Evolutionary conservation across 805 yeast genomes (phyloP).

Genomic region (Lachancea waltii): DNA sequence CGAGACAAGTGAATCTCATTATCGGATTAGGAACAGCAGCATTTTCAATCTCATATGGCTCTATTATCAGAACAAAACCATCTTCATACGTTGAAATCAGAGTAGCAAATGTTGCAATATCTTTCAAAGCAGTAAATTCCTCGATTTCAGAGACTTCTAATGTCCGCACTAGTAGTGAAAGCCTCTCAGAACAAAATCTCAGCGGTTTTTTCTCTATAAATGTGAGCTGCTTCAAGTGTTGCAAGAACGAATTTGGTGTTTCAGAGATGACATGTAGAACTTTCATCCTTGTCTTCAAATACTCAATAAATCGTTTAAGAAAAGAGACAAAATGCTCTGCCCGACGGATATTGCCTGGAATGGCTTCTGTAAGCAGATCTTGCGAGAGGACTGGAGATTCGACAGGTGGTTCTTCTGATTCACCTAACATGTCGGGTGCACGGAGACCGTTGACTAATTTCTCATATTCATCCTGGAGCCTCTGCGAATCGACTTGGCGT

Average conservation of each 20-base stretch:
- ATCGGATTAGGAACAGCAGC: constrained; percentile 97
- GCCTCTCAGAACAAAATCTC: constrained; percentile 84
- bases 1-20: constrained; percentile 85
- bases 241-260: constrained; percentile 87
- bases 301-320: constrained; percentile 86
- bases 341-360: constrained; percentile 94
- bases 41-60: constrained; percentile 92
- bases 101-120: constrained; percentile 95
- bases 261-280: constrained; percentile 96
- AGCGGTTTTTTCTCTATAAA: constrained; percentile 90
- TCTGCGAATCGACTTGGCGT: constrained; percentile 73
- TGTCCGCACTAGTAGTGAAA: constrained; percentile 82
- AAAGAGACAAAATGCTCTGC: constrained; percentile 97
- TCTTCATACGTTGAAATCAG: constrained; percentile 89
- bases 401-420: constrained; percentile 52
- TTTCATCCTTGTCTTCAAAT: constrained; percentile 94
- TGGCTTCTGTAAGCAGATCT: constrained; percentile 83
- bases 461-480: constrained; percentile 84
- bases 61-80: constrained; percentile 86
- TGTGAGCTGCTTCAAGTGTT: constrained; percentile 88
- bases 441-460: constrained; percentile 84
- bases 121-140: constrained; percentile 87
- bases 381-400: constrained; percentile 81
- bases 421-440: constrained; percentile 64
- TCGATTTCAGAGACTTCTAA: constrained; percentile 83